A percentile compares a stretch with the other conserved stretches of the same genome.
Evolutionary conservation across 2,329 filamentous ascomycete species (phyloP).

Genomic region (Colletotrichum scovillei): DNA sequence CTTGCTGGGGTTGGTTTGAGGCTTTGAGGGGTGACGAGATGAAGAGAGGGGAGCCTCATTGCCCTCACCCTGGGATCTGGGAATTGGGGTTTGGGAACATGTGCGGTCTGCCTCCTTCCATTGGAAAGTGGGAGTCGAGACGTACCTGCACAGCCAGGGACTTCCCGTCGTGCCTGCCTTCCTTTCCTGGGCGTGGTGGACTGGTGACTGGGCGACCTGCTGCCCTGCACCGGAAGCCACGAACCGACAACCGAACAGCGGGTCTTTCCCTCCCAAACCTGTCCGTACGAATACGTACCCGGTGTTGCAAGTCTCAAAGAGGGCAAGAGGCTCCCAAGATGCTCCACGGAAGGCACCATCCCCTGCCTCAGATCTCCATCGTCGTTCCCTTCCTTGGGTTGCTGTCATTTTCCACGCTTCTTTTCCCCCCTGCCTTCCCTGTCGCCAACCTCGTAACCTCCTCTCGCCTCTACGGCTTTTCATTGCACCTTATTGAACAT

Average conservation of each 20-base stretch:
- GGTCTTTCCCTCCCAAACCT: background rate
- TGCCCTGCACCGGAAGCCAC: slow-evolving; percentile 15
- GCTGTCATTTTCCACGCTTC: slow-evolving; percentile 28
- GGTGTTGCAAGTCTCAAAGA: too few species aligned
- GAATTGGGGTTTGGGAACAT: background rate
- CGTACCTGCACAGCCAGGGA: background rate
- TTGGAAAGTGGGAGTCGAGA: background rate
- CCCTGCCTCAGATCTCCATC: slow-evolving; percentile 32
- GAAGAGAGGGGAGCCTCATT: background rate
- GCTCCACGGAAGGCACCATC: background rate
- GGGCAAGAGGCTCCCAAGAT: background rate
- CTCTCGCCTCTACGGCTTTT: slow-evolving; percentile 19
- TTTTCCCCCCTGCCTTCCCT: slow-evolving; percentile 3
- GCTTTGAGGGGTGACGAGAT: background rate
- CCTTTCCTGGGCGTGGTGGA: background rate
- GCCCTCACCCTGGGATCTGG: background rate
- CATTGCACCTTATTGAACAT: slow-evolving; percentile 7
- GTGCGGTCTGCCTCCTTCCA: too few species aligned
- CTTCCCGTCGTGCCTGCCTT: background rate
- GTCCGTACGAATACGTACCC: too few species aligned
- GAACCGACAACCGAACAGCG: slow-evolving; percentile 30
- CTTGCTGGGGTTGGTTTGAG: background rate
- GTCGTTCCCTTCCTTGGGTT: slow-evolving; percentile 23
- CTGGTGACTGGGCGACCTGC: background rate
- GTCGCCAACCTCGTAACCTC: slow-evolving; percentile 11